These are phyloP conservation scores for Solanum virginianum DNA, from an alignment of 257 asterid species.

Conservation along the genomic window DNA sequence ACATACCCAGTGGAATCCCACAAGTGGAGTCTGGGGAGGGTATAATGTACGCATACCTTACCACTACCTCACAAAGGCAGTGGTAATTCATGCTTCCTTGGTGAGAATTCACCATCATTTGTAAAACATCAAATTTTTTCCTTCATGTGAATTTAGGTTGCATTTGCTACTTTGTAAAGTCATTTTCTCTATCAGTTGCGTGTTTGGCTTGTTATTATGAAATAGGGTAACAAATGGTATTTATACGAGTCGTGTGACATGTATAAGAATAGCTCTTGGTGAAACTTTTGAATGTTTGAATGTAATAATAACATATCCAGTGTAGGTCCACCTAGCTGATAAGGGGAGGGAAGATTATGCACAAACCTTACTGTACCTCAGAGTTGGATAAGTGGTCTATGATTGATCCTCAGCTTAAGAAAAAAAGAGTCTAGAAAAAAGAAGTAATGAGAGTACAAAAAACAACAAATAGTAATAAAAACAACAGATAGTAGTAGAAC, in stretches of 20 bases:
- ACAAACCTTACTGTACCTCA: not conserved
- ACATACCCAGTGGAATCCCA: no score
- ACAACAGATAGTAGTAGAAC: not conserved
- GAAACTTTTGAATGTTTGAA: not conserved
- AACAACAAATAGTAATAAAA: not conserved
- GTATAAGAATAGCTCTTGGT: not conserved
- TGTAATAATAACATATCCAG: not conserved
- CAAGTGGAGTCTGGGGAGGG: no score
- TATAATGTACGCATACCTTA: no score
- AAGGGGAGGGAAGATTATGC: not conserved
- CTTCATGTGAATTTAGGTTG: not conserved
- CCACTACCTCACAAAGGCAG: no score
- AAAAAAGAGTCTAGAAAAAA: not conserved
- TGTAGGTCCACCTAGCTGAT: not conserved
- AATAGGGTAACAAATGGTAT: not conserved
- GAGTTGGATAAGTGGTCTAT: not conserved
- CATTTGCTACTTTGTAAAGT: not conserved
- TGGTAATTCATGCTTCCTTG: not conserved
- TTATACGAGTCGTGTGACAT: not conserved
- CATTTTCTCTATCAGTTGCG: not conserved
- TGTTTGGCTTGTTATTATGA: not conserved
- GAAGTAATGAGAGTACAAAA: not conserved
- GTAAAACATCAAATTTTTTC: not conserved
- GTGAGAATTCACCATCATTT: not conserved
- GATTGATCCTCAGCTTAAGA: not conserved